Percentiles rank a stretch among this genome's conserved stretches.
phyloP scores from a whole-genome alignment of 2,329 filamentous ascomycete species.

The Colletotrichum sp. region DNA sequence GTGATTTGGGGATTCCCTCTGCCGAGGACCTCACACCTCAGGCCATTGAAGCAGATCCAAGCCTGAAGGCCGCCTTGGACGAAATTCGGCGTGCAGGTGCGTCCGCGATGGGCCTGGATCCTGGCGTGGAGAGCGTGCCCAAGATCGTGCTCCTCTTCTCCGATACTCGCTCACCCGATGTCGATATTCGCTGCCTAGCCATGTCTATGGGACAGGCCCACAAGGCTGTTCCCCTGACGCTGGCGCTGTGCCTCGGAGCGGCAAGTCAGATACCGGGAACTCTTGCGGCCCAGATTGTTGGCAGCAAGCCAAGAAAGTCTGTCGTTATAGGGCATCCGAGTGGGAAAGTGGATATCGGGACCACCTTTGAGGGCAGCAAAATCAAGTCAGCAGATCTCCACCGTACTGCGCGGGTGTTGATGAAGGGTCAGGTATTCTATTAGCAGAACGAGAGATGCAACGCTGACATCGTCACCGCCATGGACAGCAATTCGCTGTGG shows the following conservation, averaged over 20 bases:
- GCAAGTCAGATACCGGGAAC: constrained; percentile 46
- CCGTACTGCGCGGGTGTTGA: constrained; percentile 53
- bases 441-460: constrained; percentile 20
- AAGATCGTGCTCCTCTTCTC: constrained; percentile 50
- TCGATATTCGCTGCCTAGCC: constrained; percentile 51
- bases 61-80: constrained; percentile 37
- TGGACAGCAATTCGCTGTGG: neutral
- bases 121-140: constrained; percentile 41
- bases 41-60: constrained; percentile 33
- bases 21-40: constrained; percentile 25
- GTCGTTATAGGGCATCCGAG: constrained; percentile 53
- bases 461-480: neutral
- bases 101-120: constrained; percentile 43
- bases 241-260: constrained; percentile 44
- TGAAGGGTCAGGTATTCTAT: constrained; percentile 55
- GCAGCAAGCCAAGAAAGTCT: constrained; percentile 24
- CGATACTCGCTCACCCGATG: constrained; percentile 24
- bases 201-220: constrained; percentile 52
- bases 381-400: constrained; percentile 50
- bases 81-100: constrained; percentile 41
- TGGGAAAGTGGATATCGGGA: constrained; percentile 51
- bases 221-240: constrained; percentile 45
- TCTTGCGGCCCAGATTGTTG: constrained; percentile 38
- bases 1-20: constrained; percentile 31
- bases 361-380: constrained; percentile 41